phyloP scores from a whole-genome alignment of 352 stramenopile species.

The Globisporangium paddicum region DNA sequence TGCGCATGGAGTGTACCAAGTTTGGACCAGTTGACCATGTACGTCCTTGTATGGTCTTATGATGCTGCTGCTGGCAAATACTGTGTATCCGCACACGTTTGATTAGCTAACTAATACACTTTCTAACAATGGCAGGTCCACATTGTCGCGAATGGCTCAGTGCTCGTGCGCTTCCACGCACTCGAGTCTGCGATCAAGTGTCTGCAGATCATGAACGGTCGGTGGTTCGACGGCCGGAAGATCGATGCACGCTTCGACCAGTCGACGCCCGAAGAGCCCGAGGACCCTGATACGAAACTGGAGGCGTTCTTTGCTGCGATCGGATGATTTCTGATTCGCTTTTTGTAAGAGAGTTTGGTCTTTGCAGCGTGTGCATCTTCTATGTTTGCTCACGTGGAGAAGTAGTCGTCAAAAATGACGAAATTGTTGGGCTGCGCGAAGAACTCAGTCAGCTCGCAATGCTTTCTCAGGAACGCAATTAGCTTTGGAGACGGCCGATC shows the following conservation, averaged over 20 bases:
- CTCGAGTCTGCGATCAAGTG: slow-evolving; percentile 61
- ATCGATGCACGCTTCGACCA: slow-evolving; percentile 62
- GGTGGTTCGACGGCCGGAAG: slow-evolving; percentile 75
- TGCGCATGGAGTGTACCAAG: slow-evolving; percentile 67
- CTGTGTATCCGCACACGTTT: too few species aligned
- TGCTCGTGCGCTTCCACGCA: slow-evolving; percentile 54
- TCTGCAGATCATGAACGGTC: slow-evolving; percentile 66
- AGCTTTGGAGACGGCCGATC: slow-evolving; percentile 80
- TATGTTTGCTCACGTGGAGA: slow-evolving; percentile 19
- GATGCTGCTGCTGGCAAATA: not conserved
- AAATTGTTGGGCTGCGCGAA: slow-evolving; percentile 82
- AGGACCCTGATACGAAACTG: slow-evolving; percentile 64
- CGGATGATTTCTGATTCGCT: slow-evolving; percentile 18
- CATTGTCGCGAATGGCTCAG: slow-evolving; percentile 53
- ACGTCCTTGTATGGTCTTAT: not conserved
- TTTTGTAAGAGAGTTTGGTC: not conserved
- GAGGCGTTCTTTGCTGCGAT: slow-evolving; percentile 77
- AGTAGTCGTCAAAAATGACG: slow-evolving; percentile 77
- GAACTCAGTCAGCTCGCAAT: slow-evolving; percentile 41
- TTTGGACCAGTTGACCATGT: slow-evolving; percentile 58
- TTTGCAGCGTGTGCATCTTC: not conserved
- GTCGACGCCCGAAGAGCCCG: slow-evolving; percentile 42
- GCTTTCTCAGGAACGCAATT: slow-evolving; percentile 72
- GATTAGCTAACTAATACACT: too few species aligned
- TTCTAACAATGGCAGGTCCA: slow-evolving; percentile 29